Evolutionary conservation across 352 stramenopile genomes (phyloP), one percentile per base, ranked within the genome.

Genomic region (Lagenidium giganteum): DNA sequence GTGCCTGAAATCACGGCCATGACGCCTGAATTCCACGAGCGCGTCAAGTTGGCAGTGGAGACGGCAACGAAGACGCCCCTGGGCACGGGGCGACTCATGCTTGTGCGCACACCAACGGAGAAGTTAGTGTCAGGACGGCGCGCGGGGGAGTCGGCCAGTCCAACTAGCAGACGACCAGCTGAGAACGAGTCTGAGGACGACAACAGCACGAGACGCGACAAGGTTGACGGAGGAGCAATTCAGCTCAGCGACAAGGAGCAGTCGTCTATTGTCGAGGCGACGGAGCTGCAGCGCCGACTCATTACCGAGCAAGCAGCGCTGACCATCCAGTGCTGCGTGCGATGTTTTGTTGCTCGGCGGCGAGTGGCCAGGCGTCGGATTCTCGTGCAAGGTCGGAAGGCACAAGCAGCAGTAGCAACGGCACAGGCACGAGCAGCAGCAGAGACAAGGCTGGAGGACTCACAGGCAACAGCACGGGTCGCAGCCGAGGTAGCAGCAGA

Each of bases 1-100:
- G 26, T 20, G 5, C 8, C 18, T 7, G 14, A 16, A 38, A 22
- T 28, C 6, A 42, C 47, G 33, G 20, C 42, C 4, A 62, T 71
- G 21, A 79, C 57, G 18, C 57, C 65, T 5, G 67, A 79, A 35
- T 75, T 82, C 42, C 66, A 82, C 44, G 68, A 72, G 20, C 78
- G 80, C 36, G 61, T 78, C 26, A 51, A 61, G 22, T 69, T 60
- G 28, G 71, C 68, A 20, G 68, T 84, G 28, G 64, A 73, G 12
- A 44, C 46, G 0, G 56, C 61, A 18, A 70, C 61, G 27, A 78
- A 71, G 35, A 74, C 61, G 0, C 66, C 66, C 0, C 53, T 82
- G 9, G 51, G 58, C 0, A 78, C 68, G 0, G 67, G 68, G 36
- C 70, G 61, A 3, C 49, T 73, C 9, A n/a, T 73, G 14, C 58